Conservation (phyloP, 768 basidiomycete genomes). For the Rhodotorula toruloides region DNA sequence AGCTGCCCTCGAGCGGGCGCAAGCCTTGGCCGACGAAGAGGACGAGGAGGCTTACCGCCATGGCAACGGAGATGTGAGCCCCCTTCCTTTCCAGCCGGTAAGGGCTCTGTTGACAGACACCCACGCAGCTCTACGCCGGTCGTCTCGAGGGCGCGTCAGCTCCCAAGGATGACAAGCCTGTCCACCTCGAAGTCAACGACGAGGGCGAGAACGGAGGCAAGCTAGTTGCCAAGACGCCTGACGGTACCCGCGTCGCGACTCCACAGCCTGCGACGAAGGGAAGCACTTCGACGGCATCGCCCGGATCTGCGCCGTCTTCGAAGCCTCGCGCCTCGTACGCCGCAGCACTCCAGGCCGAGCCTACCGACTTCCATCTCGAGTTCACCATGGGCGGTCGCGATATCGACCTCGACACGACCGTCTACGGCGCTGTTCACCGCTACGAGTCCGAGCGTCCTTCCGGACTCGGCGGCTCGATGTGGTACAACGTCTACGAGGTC, state of each 20-base stretch:
- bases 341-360: constrained; percentile 84
- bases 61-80: constrained; percentile 7
- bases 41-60: constrained; percentile 11
- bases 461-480: constrained; percentile 45
- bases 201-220: constrained; percentile 61
- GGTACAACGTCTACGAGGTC: constrained; percentile 84
- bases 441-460: constrained; percentile 57
- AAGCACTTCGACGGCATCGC: constrained; percentile 45
- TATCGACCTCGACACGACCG: constrained; percentile 78
- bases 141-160: background rate
- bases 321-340: constrained; percentile 64
- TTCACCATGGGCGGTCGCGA: constrained; percentile 87
- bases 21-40: constrained; percentile 19
- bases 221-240: constrained; percentile 91
- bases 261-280: constrained; percentile 57
- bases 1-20: background rate
- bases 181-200: constrained; percentile 37
- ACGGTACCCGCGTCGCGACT: constrained; percentile 88
- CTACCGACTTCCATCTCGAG: constrained; percentile 93
- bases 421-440: constrained; percentile 94
- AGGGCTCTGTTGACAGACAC: background rate
- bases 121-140: constrained; percentile 20
- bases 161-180: constrained; percentile 35
- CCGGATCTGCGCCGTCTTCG: constrained; percentile 35
- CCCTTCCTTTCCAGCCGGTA: background rate